phyloP scores from a whole-genome alignment of 768 basidiomycete genomes.

The Hericium erinaceus region DNA sequence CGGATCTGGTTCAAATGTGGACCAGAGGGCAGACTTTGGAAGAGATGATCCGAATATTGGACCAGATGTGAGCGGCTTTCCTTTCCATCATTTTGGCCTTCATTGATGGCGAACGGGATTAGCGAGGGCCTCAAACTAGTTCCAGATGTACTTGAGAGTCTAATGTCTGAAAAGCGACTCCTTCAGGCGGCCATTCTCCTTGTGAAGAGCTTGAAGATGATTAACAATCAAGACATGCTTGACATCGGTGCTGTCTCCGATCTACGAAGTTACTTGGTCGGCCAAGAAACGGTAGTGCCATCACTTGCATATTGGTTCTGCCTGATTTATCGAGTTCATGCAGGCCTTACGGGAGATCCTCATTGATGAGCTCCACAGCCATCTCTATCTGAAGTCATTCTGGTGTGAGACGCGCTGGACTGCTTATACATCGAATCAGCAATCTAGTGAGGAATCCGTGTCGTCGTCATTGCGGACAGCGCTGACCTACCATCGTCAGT shows the following conservation, averaged over 20 bases:
- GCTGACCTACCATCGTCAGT: constrained; percentile 32
- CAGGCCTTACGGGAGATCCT: constrained; percentile 90
- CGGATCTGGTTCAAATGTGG: constrained; percentile 88
- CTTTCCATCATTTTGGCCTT: background rate
- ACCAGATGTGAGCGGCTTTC: constrained; percentile 62
- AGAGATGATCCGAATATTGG: constrained; percentile 91
- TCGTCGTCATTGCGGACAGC: constrained; percentile 2
- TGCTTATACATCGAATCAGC: constrained; percentile 73
- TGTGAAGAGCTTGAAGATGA: constrained; percentile 79
- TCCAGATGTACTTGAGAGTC: constrained; percentile 83
- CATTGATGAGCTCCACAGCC: constrained; percentile 90
- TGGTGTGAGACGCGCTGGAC: constrained; percentile 94
- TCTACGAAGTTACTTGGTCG: constrained; percentile 69
- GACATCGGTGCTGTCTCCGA: constrained; percentile 95
- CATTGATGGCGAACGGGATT: constrained; percentile 2
- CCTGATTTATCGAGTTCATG: constrained; percentile 4
- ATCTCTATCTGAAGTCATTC: constrained; percentile 94
- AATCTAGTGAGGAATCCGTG: constrained; percentile 38
- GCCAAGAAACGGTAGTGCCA: constrained; percentile 71
- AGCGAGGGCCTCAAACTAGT: constrained; percentile 77
- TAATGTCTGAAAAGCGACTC: constrained; percentile 94
- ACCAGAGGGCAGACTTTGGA: constrained; percentile 82
- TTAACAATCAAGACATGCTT: constrained; percentile 85
- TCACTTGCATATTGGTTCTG: background rate
- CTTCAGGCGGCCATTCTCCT: constrained; percentile 83